Evolutionary conservation across 163 green algal species (phyloP), one percentile per base, ranked within the genome.

Genomic region (Scenedesmus sp.): DNA sequence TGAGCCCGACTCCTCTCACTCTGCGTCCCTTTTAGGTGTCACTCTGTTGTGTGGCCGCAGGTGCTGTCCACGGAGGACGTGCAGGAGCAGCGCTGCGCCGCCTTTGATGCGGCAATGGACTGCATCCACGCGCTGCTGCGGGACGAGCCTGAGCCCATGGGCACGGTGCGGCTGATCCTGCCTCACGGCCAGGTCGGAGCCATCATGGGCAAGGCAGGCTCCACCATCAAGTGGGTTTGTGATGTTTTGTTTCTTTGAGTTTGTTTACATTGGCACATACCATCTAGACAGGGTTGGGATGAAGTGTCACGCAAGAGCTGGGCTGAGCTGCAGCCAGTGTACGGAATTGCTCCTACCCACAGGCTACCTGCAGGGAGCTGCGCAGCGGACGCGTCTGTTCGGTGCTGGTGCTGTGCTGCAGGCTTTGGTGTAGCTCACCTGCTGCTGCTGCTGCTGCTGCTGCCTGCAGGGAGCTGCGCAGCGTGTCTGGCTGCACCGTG

Each of bases 11-110:
- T 70, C 12, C 12, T 12, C 13, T 70, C 12, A 12, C 62, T 20
- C 73, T 82, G 73, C 73, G 10, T 4, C 56, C 54, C 56, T 73
- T 46, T 46, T 46, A 46, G 0, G 34, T 46, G 34, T 46, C 34
- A 46, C 34, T 46, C 34, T 46, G 34, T 46, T 46, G 34, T 46
- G 34, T 46, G 34, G 16, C 9, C 20, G 16, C 77, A 91, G 88
- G 62, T 92, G n/a, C 86, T 92, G 83, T 92, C 89, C 2, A 92
- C 89, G 13, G 89, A 92, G 66, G 89, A 93, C 55, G 90, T 88
- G 34, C 76, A 64, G 7, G 85, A 91, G 54, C 90, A 77, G 85
- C 90, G n/a, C 85, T 93, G 90, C 84, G 90, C 85, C 13, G 90
- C 90, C 26, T 84, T 93, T 66, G 85, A 93, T 16, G 90, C 90